A percentile compares a stretch with the other conserved stretches of the same genome.
Conservation (phyloP, 768 basidiomycete genomes). For the Mycena belliarum region DNA sequence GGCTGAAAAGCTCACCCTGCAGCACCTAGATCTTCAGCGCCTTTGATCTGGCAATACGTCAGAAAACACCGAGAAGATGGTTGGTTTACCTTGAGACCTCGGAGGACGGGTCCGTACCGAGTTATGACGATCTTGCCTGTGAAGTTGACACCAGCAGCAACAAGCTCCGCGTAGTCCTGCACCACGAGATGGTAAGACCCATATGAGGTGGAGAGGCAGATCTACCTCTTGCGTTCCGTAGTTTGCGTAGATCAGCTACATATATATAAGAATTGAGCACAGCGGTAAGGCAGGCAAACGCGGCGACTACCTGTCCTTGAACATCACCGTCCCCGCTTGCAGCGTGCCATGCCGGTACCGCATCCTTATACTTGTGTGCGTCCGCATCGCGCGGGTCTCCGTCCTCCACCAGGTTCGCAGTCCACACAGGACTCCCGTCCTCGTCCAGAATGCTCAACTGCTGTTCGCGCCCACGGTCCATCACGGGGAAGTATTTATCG, state of each 20-base stretch:
- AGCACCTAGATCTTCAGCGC: constrained; percentile 83
- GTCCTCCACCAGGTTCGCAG: constrained; percentile 74
- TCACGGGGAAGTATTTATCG: constrained; percentile 83
- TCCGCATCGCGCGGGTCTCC: constrained; percentile 70
- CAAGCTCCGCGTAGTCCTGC: constrained; percentile 55
- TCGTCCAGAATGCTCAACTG: constrained; percentile 65
- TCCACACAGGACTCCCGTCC: constrained; percentile 58
- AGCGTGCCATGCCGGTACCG: constrained; percentile 86
- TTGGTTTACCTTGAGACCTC: constrained; percentile 77
- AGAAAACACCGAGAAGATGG: background rate
- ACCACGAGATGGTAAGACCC: background rate
- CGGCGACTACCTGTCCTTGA: constrained; percentile 51
- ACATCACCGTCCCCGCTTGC: constrained; percentile 77
- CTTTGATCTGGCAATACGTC: constrained; percentile 56
- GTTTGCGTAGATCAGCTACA: constrained; percentile 69
- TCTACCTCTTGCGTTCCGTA: constrained; percentile 68
- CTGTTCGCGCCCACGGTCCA: constrained; percentile 77
- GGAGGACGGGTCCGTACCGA: constrained; percentile 76
- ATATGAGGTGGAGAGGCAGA: background rate
- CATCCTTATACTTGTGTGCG: constrained; percentile 63
- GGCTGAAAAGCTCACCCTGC: constrained; percentile 41
- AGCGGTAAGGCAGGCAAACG: background rate
- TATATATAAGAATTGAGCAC: too few relatives aligned
- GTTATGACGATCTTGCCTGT: constrained; percentile 77
- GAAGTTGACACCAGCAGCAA: constrained; percentile 65